A percentile compares a stretch with the other conserved stretches of the same genome.
These are phyloP conservation scores for Mitragyna speciosa DNA, from an alignment of 257 asterid species.

Conservation along the genomic window DNA sequence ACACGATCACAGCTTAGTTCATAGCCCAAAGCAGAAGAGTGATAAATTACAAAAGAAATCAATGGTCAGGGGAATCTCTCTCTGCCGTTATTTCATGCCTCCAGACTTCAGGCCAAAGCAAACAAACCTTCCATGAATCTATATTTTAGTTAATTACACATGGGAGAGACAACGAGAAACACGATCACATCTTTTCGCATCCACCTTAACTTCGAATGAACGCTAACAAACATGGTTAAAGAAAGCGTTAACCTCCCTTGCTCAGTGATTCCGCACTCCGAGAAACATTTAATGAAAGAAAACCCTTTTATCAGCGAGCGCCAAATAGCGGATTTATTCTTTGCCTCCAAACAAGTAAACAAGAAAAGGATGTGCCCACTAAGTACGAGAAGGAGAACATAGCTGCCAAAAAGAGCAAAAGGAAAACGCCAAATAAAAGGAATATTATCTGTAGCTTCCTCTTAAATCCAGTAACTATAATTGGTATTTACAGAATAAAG, in stretches of 20 bases:
- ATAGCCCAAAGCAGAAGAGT: too few species aligned
- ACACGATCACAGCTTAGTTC: neutral
- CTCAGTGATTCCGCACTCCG: neutral
- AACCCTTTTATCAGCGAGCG: too few species aligned
- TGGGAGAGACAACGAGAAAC: neutral
- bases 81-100: neutral
- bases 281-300: neutral
- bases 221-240: neutral
- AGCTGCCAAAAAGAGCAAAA: neutral
- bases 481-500: conserved; percentile 14
- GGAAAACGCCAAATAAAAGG: neutral
- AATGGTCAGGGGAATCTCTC: neutral
- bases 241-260: neutral
- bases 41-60: neutral
- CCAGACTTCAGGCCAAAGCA: neutral
- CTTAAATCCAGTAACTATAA: neutral
- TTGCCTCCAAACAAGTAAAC: conserved; percentile 6
- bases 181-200: neutral
- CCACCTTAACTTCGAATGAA: neutral
- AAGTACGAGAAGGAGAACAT: neutral
- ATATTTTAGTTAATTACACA: neutral
- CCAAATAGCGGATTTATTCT: conserved; percentile 1
- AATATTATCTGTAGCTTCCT: neutral
- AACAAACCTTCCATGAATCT: neutral
- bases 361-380: neutral